These are phyloP conservation scores for Trichosporon sp. DNA, from an alignment of 1,284 basidiomycete species.

Conservation along the genomic window DNA sequence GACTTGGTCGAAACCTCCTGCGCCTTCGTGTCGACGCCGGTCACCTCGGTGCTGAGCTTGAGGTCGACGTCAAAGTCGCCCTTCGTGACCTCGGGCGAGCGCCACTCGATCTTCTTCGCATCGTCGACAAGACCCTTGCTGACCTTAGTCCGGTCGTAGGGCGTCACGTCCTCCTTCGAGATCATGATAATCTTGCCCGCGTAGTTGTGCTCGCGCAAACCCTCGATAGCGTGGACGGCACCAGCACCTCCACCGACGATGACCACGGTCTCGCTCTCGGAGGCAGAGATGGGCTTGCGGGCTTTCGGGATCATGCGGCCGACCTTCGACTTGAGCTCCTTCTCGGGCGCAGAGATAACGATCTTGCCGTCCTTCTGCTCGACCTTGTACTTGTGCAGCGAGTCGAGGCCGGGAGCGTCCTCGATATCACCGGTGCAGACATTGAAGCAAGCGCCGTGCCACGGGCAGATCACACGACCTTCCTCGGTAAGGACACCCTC, in stretches of 20 bases:
- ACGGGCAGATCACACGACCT: constrained; percentile 76
- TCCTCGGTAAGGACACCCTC: constrained; percentile 77
- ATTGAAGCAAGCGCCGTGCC: constrained; percentile 92
- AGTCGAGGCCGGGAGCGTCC: constrained; percentile 81
- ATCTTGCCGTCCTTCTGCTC: constrained; percentile 63
- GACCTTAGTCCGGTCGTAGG: constrained; percentile 80
- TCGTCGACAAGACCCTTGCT: constrained; percentile 82
- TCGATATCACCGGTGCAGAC: constrained; percentile 65
- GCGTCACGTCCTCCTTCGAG: constrained; percentile 70
- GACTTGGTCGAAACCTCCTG: constrained; percentile 60
- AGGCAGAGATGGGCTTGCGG: constrained; percentile 42
- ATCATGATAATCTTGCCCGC: constrained; percentile 70
- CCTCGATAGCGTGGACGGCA: constrained; percentile 72
- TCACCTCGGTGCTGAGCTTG: constrained; percentile 58
- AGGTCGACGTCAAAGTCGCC: constrained; percentile 74
- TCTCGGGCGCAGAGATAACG: constrained; percentile 66
- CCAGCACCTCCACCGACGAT: constrained; percentile 78
- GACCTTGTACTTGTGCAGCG: constrained; percentile 75
- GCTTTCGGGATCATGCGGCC: constrained; percentile 50
- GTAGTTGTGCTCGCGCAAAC: constrained; percentile 78
- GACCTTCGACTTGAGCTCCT: constrained; percentile 65
- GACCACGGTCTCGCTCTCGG: constrained; percentile 58
- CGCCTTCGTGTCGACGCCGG: constrained; percentile 58
- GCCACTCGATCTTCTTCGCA: constrained; percentile 68
- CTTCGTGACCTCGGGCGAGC: constrained; percentile 65